Base-by-base conservation (phyloP, 495 filamentous ascomycete species). In the Tirmania nivea region DNA sequence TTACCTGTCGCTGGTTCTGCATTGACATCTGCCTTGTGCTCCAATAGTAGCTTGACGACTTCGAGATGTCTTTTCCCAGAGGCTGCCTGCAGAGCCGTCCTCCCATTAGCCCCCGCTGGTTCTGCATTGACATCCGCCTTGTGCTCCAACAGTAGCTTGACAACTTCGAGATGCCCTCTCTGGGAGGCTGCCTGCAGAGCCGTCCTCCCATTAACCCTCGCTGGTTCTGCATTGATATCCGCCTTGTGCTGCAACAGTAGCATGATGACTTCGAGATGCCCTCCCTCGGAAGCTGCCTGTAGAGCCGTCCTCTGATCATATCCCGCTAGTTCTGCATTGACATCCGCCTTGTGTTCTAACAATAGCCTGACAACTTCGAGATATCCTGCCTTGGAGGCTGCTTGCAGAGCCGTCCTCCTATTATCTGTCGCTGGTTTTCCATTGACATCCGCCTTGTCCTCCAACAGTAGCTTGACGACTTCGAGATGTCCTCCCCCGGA, bases 211-310 rank as follows among this genome's bases (percentile, higher is more conserved):
- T n/a, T 37, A 52, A 50, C 31, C 1, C 19, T 34, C 9, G 47
- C 59, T 11, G 59, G 53, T 25, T n/a, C 7, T 12, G 61, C 59
- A 37, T 64, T 57, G 17, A 60, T 34, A 42, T 59, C 54, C 21
- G 63, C 63, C 35, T 56, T 54, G 3, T 49, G 49, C 10, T 53
- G 11, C 2, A 63, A 37, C 8, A 65, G 51, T 35, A 47, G 11
- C 34, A 60, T 16, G 10, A 60, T 54, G 16, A 62, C 37, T 10
- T 37, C 47, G 14, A 62, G 19, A 53, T 62, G 51, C 0, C 63
- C 63, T 16, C 49, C 49, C 35, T 35, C 54, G 12, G 61, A 42
- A 7, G 58, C 57, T 16, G 57, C 57, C 49, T 62, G 61, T 20
- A 66, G 53, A 14, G 61, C 59, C 11, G 59, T 64, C 37, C 58